phyloP scores from a whole-genome alignment of 495 filamentous ascomycete species.

The Jackrogersella multiformis region DNA sequence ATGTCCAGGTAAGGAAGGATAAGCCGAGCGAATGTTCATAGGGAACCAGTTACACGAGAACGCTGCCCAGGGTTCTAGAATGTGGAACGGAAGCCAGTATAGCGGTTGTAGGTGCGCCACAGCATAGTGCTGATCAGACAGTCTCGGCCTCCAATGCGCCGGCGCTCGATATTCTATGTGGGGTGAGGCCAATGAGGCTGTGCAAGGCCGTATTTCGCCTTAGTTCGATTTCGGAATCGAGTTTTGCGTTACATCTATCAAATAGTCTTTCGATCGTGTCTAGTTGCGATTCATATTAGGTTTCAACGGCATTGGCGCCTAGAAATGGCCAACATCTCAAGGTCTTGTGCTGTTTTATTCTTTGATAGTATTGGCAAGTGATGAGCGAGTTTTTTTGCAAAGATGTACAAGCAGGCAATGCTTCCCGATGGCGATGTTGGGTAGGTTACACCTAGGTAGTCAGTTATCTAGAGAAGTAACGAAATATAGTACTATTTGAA shows the following conservation, averaged over 20 bases:
- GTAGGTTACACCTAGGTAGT: no score
- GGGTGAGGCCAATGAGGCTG: conserved; percentile 33
- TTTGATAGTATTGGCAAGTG: not conserved
- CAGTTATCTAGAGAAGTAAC: not conserved
- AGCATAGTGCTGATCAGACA: conserved; percentile 10
- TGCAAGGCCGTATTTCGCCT: conserved; percentile 30
- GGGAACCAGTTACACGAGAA: not conserved
- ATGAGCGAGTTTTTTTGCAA: not conserved
- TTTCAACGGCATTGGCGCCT: conserved; percentile 12
- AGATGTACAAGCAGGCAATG: not conserved
- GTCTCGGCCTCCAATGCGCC: conserved; percentile 7
- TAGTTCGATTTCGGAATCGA: conserved; percentile 12
- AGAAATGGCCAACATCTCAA: not conserved
- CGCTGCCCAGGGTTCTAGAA: conserved; percentile 19
- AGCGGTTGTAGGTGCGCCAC: conserved; percentile 11
- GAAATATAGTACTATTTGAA: not conserved
- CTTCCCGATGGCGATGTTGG: no score
- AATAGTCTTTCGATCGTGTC: not conserved
- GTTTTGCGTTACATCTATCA: not conserved
- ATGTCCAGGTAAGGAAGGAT: not conserved
- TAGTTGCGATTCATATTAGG: conserved; percentile 9
- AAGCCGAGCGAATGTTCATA: not conserved
- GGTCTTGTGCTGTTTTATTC: not conserved
- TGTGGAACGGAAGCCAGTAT: conserved; percentile 20
- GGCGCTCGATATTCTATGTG: conserved; percentile 1